Percentiles rank a stretch among this genome's conserved stretches.
These are phyloP conservation scores for Penicillium paradoxum DNA, from an alignment of 495 filamentous ascomycete species.

Conservation along the genomic window DNA sequence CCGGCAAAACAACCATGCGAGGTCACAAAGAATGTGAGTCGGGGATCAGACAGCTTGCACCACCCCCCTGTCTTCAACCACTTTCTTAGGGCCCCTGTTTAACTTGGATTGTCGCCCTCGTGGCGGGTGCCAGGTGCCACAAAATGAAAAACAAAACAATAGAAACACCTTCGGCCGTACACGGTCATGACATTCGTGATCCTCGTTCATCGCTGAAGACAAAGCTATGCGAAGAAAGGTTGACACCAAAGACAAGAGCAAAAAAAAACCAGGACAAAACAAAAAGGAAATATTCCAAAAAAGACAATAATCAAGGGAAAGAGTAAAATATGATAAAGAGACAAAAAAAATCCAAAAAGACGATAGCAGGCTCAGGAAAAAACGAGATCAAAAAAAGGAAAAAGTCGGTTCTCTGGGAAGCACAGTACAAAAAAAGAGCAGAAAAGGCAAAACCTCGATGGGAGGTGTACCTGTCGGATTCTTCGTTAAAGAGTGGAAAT, in stretches of 20 bases:
- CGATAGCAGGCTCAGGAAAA: slow-evolving; percentile 19
- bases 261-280: slow-evolving; percentile 2
- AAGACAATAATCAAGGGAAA: slow-evolving; percentile 16
- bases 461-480: slow-evolving; percentile 12
- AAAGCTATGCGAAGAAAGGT: slow-evolving; percentile 42
- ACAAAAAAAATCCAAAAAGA: slow-evolving; percentile 15
- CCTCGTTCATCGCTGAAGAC: slow-evolving; percentile 43
- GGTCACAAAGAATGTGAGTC: slow-evolving; percentile 14
- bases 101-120: slow-evolving; percentile 3
- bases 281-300: slow-evolving; percentile 12
- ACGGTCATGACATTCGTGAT: slow-evolving; percentile 48
- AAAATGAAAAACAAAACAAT: slow-evolving; percentile 17
- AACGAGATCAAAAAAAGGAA: slow-evolving; percentile 9
- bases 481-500: slow-evolving; percentile 19
- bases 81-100: not conserved
- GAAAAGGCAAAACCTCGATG: slow-evolving; percentile 11
- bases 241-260: slow-evolving; percentile 30
- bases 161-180: slow-evolving; percentile 37
- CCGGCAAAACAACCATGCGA: slow-evolving; percentile 8
- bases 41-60: slow-evolving; percentile 4
- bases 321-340: slow-evolving; percentile 25
- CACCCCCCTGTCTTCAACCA: slow-evolving; percentile 7
- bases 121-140: slow-evolving; percentile 8
- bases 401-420: slow-evolving; percentile 11
- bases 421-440: slow-evolving; percentile 17